Evolutionary conservation across 179 eudicot genomes (phyloP), one percentile per base, ranked within the genome.

Genomic region (Spergularia azorica): DNA sequence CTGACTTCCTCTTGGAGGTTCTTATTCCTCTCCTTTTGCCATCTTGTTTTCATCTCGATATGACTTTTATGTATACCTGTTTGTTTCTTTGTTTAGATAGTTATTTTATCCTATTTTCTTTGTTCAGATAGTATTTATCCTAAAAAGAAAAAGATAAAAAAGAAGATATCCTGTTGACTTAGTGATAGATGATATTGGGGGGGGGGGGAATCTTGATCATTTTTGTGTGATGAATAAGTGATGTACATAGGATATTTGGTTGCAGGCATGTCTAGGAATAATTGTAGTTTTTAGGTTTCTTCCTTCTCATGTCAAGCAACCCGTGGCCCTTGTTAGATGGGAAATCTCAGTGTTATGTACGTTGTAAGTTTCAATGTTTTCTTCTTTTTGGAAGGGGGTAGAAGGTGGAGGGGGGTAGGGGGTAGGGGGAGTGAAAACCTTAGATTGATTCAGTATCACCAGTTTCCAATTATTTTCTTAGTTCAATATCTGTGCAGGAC

Each of bases 1-100:
- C 79, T 91, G 39, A 88, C 98, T 56, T 84, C 89, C 71, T 93
- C 97, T 65, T 93, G 99, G 97, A 85, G 99, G 97, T 95, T 63
- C 68, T 86, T 87, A 52, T 74, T 76, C 58, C 70, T 32, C 73
- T 69, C 52, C 64, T 43, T 71, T 57, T 75, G n/a, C 68, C 39
- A 54, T 15, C 2, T 36, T 16, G 17, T 21, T 78, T 56, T 52
- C 11, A 36, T 58, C 67, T 68, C 67, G 1, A 51, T 63, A 15
- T 41, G 7, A 9, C 50, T 46, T 46, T 74, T 72, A 17, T 20
- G 6, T 68, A 32, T 52, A 5, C 62, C 12, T 59, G 65, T 59
- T 10, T 4, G 12, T 62, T 77, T 46, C 17, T 16, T 71, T 52
- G 21, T 72, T 56, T 16, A 57, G 18, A 11, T 58, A 16, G n/a